Conservation (phyloP, 805 yeast species). For the Lipomyces spencermartinsiae region DNA sequence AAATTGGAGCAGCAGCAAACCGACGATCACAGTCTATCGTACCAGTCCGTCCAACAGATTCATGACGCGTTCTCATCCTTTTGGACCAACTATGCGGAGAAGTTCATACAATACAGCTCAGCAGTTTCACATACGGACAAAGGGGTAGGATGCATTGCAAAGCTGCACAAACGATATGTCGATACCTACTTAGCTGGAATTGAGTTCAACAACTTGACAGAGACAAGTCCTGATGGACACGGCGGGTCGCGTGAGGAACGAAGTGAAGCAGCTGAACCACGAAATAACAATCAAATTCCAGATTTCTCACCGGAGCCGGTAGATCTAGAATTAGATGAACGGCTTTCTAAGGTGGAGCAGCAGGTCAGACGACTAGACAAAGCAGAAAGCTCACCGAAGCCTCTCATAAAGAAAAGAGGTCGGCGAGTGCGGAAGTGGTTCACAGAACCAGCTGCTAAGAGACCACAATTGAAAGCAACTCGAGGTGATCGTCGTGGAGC, state of each 20-base stretch:
- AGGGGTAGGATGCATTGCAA: not conserved
- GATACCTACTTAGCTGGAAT: conserved; percentile 9
- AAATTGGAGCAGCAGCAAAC: not conserved
- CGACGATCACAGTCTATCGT: conserved; percentile 28
- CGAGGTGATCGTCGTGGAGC: conserved; percentile 1
- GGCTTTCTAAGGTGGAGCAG: not conserved
- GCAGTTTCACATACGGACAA: not conserved
- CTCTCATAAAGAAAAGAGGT: not conserved
- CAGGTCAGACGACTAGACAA: not conserved
- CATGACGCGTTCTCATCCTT: conserved; percentile 20
- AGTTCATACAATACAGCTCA: not conserved
- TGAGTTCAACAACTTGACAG: not conserved
- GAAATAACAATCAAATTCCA: not conserved
- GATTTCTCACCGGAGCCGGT: conserved; percentile 1
- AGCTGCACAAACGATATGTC: conserved; percentile 15
- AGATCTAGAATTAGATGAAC: not conserved
- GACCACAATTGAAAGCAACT: not conserved
- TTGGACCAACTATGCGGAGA: conserved; percentile 10
- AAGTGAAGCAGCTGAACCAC: not conserved
- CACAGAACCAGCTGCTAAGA: not conserved
- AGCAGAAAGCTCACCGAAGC: not conserved
- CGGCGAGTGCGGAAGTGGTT: not conserved
- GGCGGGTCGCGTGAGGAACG: not conserved
- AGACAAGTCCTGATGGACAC: not conserved
- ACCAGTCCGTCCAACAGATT: conserved; percentile 24